Percentiles rank a stretch among this genome's conserved stretches.
Evolutionary conservation across 1,139 yeast species (phyloP).

Genomic region (Suhomyces bokatorum): DNA sequence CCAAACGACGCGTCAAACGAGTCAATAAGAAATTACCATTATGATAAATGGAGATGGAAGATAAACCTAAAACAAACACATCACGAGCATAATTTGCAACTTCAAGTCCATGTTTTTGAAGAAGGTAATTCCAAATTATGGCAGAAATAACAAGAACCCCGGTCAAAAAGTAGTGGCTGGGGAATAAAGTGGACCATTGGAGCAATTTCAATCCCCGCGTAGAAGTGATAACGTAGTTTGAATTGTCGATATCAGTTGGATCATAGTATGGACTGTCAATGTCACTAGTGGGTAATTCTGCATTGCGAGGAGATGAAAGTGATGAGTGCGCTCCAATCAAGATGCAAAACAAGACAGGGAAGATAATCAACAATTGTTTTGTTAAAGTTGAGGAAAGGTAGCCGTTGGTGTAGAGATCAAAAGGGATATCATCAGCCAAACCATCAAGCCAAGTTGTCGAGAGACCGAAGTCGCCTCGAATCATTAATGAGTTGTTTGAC

Average conservation of each 20-base stretch:
- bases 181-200: not conserved
- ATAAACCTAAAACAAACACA: not conserved
- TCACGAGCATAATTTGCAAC: not conserved
- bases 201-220: slow-evolving; percentile 18
- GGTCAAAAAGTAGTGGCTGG: not conserved
- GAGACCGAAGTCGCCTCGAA: not conserved
- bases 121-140: not conserved
- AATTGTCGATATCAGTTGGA: slow-evolving; percentile 45
- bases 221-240: slow-evolving; percentile 19
- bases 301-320: slow-evolving; percentile 44
- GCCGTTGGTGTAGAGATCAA: slow-evolving; percentile 7
- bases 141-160: not conserved
- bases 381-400: slow-evolving; percentile 7
- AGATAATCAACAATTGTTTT: slow-evolving; percentile 3
- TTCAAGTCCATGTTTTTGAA: not conserved
- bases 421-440: slow-evolving; percentile 8
- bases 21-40: slow-evolving; percentile 7
- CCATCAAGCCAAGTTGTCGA: not conserved
- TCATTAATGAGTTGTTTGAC: not conserved
- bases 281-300: slow-evolving; percentile 39
- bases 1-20: slow-evolving; percentile 4
- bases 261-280: slow-evolving; percentile 40
- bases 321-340: slow-evolving; percentile 43
- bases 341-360: slow-evolving; percentile 23
- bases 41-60: slow-evolving; percentile 4